phyloP scores from a whole-genome alignment of 805 yeast species.

The Saccharomycopsis javanensis region DNA sequence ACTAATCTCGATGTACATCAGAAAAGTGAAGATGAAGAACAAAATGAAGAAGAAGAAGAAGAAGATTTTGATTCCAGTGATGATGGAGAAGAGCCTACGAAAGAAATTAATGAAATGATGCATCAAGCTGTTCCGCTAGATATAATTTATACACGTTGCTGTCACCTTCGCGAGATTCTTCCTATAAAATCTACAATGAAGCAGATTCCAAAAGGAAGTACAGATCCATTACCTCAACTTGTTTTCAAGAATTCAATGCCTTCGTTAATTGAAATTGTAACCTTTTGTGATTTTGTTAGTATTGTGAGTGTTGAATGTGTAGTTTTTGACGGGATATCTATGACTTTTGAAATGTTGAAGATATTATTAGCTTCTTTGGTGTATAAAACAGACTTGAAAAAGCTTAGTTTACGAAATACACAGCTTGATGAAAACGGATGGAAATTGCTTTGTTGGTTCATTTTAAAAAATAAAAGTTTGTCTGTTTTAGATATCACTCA shows the following conservation, averaged over 20 bases:
- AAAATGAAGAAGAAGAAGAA: slow-evolving; percentile 2
- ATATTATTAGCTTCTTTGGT: slow-evolving; percentile 26
- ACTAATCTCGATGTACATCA: not conserved
- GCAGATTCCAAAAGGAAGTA: slow-evolving; percentile 69
- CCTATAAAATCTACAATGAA: slow-evolving; percentile 86
- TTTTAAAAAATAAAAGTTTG: slow-evolving; percentile 51
- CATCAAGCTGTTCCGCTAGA: slow-evolving; percentile 34
- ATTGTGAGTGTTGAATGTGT: slow-evolving; percentile 74
- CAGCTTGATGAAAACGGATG: slow-evolving; percentile 70
- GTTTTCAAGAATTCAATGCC: slow-evolving; percentile 83
- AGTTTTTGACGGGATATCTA: slow-evolving; percentile 66
- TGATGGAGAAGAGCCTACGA: slow-evolving; percentile 5
- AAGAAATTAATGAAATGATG: slow-evolving; percentile 14
- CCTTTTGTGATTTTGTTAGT: slow-evolving; percentile 81
- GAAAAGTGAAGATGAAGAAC: slow-evolving; percentile 2
- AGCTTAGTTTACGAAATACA: slow-evolving; percentile 71
- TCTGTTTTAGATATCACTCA: slow-evolving; percentile 61
- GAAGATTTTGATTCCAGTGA: slow-evolving; percentile 25
- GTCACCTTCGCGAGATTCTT: slow-evolving; percentile 82
- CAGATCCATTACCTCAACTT: slow-evolving; percentile 61
- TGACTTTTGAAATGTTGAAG: slow-evolving; percentile 68
- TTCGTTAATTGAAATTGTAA: slow-evolving; percentile 74
- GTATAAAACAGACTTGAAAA: slow-evolving; percentile 50
- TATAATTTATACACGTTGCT: slow-evolving; percentile 79
- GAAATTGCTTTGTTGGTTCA: slow-evolving; percentile 69